These are phyloP conservation scores for Coniochaeta pulveracea DNA, from an alignment of 2,329 filamentous ascomycete genomes.

Conservation along the genomic window DNA sequence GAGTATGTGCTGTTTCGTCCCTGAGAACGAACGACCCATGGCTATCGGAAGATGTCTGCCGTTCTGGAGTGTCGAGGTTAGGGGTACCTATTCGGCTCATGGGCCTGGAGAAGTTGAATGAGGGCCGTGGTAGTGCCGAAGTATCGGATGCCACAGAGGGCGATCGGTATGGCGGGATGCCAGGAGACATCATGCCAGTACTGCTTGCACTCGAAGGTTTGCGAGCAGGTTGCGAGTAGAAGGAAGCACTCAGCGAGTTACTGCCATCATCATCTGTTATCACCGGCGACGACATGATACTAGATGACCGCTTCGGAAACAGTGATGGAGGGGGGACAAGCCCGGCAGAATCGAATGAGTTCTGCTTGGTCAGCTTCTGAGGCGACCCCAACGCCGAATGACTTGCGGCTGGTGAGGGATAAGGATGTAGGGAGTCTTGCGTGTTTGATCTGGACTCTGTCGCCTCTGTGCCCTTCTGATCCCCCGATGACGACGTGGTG, in stretches of 20 bases:
- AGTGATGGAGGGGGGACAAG: constrained; percentile 38
- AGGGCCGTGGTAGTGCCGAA: constrained; percentile 60
- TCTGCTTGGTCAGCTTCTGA: constrained; percentile 28
- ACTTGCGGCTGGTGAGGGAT: constrained; percentile 21
- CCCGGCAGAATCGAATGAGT: constrained; percentile 37
- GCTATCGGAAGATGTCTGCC: constrained; percentile 56
- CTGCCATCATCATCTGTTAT: constrained; percentile 61
- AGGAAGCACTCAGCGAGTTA: constrained; percentile 37
- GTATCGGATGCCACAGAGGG: constrained; percentile 77
- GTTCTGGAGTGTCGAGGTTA: constrained; percentile 42
- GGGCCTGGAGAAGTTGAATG: constrained; percentile 91
- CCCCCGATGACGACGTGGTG: constrained; percentile 6
- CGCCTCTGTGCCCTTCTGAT: not conserved
- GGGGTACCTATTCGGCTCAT: constrained; percentile 63
- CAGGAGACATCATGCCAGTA: constrained; percentile 47
- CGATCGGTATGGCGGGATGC: constrained; percentile 55
- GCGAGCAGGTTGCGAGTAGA: constrained; percentile 56
- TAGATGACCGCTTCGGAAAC: constrained; percentile 43
- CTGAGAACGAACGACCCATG: constrained; percentile 51
- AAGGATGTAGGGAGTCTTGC: constrained; percentile 21
- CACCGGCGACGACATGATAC: constrained; percentile 52
- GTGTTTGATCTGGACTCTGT: constrained; percentile 12
- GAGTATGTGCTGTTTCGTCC: constrained; percentile 57
- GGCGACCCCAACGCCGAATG: constrained; percentile 27
- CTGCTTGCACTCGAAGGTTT: constrained; percentile 69